These are phyloP conservation scores for Didymella exigua DNA, from an alignment of 2,329 filamentous ascomycete species.

Conservation along the genomic window DNA sequence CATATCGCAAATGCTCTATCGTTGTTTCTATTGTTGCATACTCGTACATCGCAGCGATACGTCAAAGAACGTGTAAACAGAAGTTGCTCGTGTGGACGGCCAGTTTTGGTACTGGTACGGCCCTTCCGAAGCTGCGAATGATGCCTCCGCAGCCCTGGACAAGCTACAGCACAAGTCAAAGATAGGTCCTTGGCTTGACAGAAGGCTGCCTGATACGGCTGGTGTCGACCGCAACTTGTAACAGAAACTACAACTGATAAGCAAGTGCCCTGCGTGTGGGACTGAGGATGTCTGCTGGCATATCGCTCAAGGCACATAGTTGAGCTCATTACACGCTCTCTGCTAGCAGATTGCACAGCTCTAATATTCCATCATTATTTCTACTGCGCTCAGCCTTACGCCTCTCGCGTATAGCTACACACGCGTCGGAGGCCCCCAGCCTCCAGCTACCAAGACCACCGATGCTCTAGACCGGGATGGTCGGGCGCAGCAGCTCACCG, in stretches of 20 bases:
- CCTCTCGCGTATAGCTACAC: conserved; percentile 3
- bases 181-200: background rate
- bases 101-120: background rate
- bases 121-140: background rate
- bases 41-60: background rate
- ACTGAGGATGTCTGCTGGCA: background rate
- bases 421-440: conserved; percentile 2
- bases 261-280: background rate
- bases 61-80: background rate
- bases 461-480: background rate
- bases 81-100: background rate
- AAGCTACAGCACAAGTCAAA: background rate
- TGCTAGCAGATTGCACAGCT: background rate
- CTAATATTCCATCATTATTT: conserved; percentile 1
- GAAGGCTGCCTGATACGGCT: background rate
- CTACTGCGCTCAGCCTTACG: conserved; percentile 11
- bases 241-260: background rate
- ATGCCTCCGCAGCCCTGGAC: background rate
- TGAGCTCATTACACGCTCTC: background rate
- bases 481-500: background rate
- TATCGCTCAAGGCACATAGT: background rate
- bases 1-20: background rate
- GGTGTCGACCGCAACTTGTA: background rate
- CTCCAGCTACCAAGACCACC: background rate
- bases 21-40: background rate